Conservation (phyloP, 75 land plant genomes). For the Ceratopteris richardii region DNA sequence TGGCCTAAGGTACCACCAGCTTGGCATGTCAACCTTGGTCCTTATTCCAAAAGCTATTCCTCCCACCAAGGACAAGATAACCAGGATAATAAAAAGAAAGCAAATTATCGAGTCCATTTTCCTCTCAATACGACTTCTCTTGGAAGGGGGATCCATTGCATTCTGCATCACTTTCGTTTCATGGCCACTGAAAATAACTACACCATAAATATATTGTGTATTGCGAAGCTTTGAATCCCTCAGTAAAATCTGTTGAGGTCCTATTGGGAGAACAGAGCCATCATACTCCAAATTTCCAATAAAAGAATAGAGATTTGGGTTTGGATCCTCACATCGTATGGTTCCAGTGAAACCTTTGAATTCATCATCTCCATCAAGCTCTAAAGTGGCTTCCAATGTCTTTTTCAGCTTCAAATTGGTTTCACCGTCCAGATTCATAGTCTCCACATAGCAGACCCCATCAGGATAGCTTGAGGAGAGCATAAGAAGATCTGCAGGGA, state of each 20-base stretch:
- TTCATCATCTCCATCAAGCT: conserved; percentile 42
- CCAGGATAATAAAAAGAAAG: conserved; percentile 43
- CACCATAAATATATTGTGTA: conserved; percentile 52
- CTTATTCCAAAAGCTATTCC: conserved; percentile 43
- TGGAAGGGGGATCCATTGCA: conserved; percentile 54
- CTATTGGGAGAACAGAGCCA: conserved; percentile 35
- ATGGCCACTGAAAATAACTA: conserved; percentile 58
- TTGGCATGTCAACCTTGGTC: conserved; percentile 31
- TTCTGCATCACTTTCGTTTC: conserved; percentile 72
- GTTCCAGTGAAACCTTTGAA: conserved; percentile 42
- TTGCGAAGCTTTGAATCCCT: conserved; percentile 73
- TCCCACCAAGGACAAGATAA: conserved; percentile 46
- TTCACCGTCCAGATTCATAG: conserved; percentile 92
- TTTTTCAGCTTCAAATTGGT: conserved; percentile 81
- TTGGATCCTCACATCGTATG: conserved; percentile 84
- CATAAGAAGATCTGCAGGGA: conserved; percentile 78
- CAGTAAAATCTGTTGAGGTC: conserved; percentile 67
- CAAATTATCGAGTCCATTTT: conserved; percentile 65
- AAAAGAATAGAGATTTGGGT: conserved; percentile 69
- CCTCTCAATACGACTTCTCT: conserved; percentile 54
- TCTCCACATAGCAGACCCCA: conserved; percentile 89
- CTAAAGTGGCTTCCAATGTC: conserved; percentile 50
- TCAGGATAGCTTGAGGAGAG: conserved; percentile 76
- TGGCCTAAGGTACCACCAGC: conserved; percentile 59
- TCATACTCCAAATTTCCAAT: conserved; percentile 73